These are phyloP conservation scores for Candida peoriensis DNA, from an alignment of 805 yeast species.

Conservation along the genomic window DNA sequence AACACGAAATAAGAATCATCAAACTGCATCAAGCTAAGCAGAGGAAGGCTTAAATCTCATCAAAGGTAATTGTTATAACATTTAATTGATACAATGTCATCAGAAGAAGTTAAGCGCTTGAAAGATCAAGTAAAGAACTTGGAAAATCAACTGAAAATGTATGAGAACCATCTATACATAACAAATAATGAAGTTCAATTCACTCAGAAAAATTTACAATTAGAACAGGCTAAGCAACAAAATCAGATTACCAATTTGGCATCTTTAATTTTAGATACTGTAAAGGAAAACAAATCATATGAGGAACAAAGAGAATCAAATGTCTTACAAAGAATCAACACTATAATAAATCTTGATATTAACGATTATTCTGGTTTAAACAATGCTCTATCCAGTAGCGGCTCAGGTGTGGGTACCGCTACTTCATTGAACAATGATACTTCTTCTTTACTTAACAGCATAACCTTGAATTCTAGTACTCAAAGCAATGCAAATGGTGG, in stretches of 20 bases:
- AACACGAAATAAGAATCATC: too few species aligned
- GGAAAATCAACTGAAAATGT: slow-evolving; percentile 20
- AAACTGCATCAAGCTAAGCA: too few species aligned
- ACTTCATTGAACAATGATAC: slow-evolving; percentile 11
- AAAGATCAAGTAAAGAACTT: slow-evolving; percentile 22
- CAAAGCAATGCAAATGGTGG: slow-evolving; percentile 1
- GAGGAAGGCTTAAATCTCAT: too few species aligned
- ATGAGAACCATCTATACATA: slow-evolving; percentile 20
- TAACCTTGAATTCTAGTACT: slow-evolving; percentile 16
- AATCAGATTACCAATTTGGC: slow-evolving; percentile 21
- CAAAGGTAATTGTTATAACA: too few species aligned
- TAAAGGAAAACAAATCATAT: slow-evolving; percentile 21
- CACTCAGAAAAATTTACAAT: slow-evolving; percentile 20
- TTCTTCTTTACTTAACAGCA: slow-evolving; percentile 18
- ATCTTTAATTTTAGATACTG: slow-evolving; percentile 18
- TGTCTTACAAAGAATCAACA: slow-evolving; percentile 20
- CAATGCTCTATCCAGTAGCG: slow-evolving; percentile 6
- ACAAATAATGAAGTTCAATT: slow-evolving; percentile 21
- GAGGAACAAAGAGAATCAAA: slow-evolving; percentile 20
- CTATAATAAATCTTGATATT: slow-evolving; percentile 16
- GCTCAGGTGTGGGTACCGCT: slow-evolving; percentile 2
- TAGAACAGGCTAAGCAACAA: slow-evolving; percentile 22
- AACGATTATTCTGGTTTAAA: slow-evolving; percentile 15
- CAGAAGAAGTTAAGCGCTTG: slow-evolving; percentile 20
- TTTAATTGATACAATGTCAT: too few species aligned